Evolutionary conservation across 352 stramenopile genomes (phyloP), one percentile per base, ranked within the genome.

Genomic region (Pythium vanterpoolii): DNA sequence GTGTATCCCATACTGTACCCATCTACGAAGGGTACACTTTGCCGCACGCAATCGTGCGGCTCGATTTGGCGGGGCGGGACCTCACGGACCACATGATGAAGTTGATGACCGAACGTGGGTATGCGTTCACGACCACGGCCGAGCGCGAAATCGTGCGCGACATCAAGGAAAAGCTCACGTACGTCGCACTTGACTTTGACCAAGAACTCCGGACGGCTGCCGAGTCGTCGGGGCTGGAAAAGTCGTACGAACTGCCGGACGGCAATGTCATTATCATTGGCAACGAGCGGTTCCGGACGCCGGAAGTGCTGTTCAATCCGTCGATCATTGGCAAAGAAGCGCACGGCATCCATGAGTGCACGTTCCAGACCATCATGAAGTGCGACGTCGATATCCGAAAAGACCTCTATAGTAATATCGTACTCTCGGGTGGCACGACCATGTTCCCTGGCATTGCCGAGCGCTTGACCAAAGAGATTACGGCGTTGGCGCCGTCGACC

Each of bases 261-360:
- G 90, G 90, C 56, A 97, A 97, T 73, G 93, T 98, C 58, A 97
- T 98, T 72, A 89, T 96, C 19, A 95, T 98, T 66, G 89, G 90
- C 62, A 96, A 96, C 66, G 90, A 98, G 59, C 82, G 90, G 43
- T 96, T 96, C 84, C 79, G 87, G 63, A 91, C 85, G 66, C 81
- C 86, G 43, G 92, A 98, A 71, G 87, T 97, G 28, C 75, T 98
- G 23, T 98, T 98, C 88, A 87, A 98, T 69, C 90, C 93, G 40
- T 89, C 89, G 45, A 79, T 97, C 46, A 96, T 93, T 45, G 83
- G 86, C 56, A 88, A 90, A 65, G 86, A 96, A 69, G 78, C 87
- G 39, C 69, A 75, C 40, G 56, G 51, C 84, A 90, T 70, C 77
- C 97, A 71, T 83, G 94, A 66, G 84, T 69, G 58, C 48, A 66